phyloP scores from a whole-genome alignment of 1,139 yeast genomes.

The Debaryomyces psychrophilus region DNA sequence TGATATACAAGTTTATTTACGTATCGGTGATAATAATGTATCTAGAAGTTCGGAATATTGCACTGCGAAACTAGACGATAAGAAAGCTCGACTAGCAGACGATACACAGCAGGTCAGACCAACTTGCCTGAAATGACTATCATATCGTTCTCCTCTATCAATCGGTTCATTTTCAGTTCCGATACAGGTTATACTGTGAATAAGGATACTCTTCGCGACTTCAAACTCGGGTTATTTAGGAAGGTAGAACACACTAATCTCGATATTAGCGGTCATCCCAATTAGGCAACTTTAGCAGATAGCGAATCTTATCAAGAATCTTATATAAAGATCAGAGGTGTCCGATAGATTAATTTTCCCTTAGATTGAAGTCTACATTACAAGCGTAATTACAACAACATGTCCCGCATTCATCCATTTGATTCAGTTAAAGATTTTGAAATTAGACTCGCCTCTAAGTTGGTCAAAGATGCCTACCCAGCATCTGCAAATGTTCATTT shows the following conservation, averaged over 20 bases:
- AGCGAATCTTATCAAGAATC: not conserved
- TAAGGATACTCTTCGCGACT: constrained; percentile 3
- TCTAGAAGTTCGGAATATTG: not conserved
- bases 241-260: not conserved
- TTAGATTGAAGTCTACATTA: not conserved
- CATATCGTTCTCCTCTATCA: not conserved
- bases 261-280: constrained; percentile 3
- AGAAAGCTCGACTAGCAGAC: not conserved
- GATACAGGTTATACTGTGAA: not conserved
- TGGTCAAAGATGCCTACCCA: constrained; percentile 60
- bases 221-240: not conserved
- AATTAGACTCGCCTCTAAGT: constrained; percentile 62
- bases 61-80: not conserved
- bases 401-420: constrained; percentile 51
- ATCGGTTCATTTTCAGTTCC: not conserved
- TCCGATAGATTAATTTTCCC: not conserved
- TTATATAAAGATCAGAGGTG: not conserved
- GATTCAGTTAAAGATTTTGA: constrained; percentile 72
- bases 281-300: constrained; percentile 12
- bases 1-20: constrained; percentile 2
- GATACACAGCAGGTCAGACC: not conserved
- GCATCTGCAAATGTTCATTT: constrained; percentile 61
- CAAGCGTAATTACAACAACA: not conserved
- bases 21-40: not conserved
- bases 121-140: not conserved